A percentile compares a stretch with the other conserved stretches of the same genome.
Evolutionary conservation across 345 rosid species (phyloP).

Genomic region (thale cress (Arabidopsis thaliana)): TAIR10.1 NC_003070.9:17878501-17879000

Average conservation of each 20-base stretch:
- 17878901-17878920: slow-evolving; percentile 82
- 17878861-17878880: slow-evolving; percentile 38
- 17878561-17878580: slow-evolving; percentile 96
- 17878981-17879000: slow-evolving; percentile 81
- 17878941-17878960: slow-evolving; percentile 62
- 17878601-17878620: slow-evolving; percentile 22
- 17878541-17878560: slow-evolving; percentile 90
- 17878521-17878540: slow-evolving; percentile 72
- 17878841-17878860: not conserved
- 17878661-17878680: slow-evolving; percentile 23
- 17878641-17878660: not conserved
- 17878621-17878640: not conserved
- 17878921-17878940: slow-evolving; percentile 82
- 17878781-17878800: slow-evolving; percentile 84
- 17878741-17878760: slow-evolving; percentile 39
- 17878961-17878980: slow-evolving; percentile 68
- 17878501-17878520: slow-evolving; percentile 68
- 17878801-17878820: not conserved
- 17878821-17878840: not conserved
- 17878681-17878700: slow-evolving; percentile 48
- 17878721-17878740: slow-evolving; percentile 79
- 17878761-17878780: slow-evolving; percentile 67
- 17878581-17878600: slow-evolving; percentile 90
- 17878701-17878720: slow-evolving; percentile 61
- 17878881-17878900: slow-evolving; percentile 89